phyloP scores from a whole-genome alignment of 495 filamentous ascomycete species.

The Aspergillus egyptiacus region DNA sequence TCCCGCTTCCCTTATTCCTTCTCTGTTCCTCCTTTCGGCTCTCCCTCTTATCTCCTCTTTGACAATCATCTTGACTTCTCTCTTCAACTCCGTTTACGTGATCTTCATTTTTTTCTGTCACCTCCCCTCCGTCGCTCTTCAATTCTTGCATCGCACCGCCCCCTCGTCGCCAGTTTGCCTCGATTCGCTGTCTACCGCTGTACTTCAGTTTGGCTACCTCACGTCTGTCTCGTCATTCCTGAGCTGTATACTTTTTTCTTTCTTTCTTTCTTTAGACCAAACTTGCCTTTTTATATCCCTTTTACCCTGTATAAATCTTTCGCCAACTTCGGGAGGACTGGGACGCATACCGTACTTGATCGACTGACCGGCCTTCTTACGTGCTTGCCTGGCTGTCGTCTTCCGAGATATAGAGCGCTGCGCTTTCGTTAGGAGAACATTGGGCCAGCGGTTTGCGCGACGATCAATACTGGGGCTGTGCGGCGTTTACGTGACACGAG shows the following conservation, averaged over 20 bases:
- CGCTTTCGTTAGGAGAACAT: conserved; percentile 8
- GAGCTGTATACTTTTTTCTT: not conserved
- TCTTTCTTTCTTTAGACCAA: not conserved
- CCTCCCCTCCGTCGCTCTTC: conserved; percentile 14
- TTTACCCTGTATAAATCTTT: not conserved
- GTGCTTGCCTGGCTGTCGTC: conserved; percentile 3
- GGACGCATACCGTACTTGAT: not conserved
- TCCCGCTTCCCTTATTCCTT: conserved; percentile 9
- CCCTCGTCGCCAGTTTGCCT: not conserved
- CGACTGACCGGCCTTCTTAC: not conserved
- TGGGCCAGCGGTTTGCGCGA: conserved; percentile 11
- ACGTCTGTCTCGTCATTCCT: conserved; percentile 1
- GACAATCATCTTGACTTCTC: conserved; percentile 14
- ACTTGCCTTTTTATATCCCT: not conserved
- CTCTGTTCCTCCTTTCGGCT: conserved; percentile 3
- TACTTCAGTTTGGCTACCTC: conserved; percentile 8
- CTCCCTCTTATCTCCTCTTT: conserved; percentile 9
- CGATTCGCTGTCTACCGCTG: not conserved
- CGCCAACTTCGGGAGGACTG: not conserved
- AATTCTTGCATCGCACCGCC: conserved; percentile 6
- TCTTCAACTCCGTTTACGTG: conserved; percentile 4
- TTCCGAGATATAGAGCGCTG: conserved; percentile 8
- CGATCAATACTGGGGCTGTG: conserved; percentile 18
- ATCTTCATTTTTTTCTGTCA: conserved; percentile 4
- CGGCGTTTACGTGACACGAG: conserved; percentile 16